Evolutionary conservation across 2,329 filamentous ascomycete genomes (phyloP).

Genomic region (Trichophyton verrucosum): DNA sequence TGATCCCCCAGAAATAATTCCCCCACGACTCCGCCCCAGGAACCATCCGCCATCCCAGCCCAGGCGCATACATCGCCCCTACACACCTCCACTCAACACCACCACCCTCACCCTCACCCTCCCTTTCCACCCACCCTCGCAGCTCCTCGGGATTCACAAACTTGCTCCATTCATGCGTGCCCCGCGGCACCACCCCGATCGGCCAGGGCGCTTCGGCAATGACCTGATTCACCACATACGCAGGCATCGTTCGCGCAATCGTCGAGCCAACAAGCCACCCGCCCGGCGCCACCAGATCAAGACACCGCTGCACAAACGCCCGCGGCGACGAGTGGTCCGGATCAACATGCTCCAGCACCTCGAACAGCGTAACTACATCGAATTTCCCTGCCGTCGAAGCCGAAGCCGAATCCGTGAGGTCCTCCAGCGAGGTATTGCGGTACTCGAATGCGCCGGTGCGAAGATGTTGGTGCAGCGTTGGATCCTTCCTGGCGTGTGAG

Average conservation of each 20-base stretch:
- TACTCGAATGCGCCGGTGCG: constrained; percentile 54
- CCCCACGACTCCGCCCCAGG: constrained; percentile 69
- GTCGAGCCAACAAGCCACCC: constrained; percentile 90
- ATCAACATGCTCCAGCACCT: constrained; percentile 86
- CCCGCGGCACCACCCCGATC: constrained; percentile 67
- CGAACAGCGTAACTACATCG: constrained; percentile 79
- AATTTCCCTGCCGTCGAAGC: constrained; percentile 30
- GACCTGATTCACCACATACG: constrained; percentile 85
- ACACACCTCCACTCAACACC: constrained; percentile 49
- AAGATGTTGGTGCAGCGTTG: constrained; percentile 42
- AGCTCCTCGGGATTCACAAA: constrained; percentile 63
- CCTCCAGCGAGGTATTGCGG: constrained; percentile 64
- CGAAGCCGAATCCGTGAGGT: no score
- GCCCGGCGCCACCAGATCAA: constrained; percentile 64
- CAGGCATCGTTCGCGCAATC: constrained; percentile 77
- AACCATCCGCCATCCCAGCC: constrained; percentile 78
- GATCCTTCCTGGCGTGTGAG: constrained; percentile 63
- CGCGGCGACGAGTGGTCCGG: constrained; percentile 62
- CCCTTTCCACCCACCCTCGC: constrained; percentile 26
- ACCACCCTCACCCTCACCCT: constrained; percentile 31
- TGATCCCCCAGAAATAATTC: constrained; percentile 91
- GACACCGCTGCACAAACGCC: constrained; percentile 45
- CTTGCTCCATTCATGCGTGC: constrained; percentile 93
- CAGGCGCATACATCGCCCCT: constrained; percentile 84
- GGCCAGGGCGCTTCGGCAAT: constrained; percentile 68